Percentiles rank a stretch among this genome's conserved stretches.
phyloP scores from a whole-genome alignment of 2,329 filamentous ascomycete genomes.

The Podosphaera leucotricha region DNA sequence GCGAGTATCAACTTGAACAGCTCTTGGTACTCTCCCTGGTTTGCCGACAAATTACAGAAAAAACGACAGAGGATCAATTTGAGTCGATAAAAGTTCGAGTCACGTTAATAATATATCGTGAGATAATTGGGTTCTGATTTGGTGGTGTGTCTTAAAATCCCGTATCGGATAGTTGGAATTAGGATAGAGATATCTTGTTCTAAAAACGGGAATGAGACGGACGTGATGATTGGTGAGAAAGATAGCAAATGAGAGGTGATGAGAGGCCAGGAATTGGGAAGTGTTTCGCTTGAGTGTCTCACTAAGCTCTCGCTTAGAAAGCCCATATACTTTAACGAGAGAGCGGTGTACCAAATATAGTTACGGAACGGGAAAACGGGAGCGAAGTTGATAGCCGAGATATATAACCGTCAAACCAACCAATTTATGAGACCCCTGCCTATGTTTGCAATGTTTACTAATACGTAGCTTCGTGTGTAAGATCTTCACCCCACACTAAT shows the following conservation, averaged over 20 bases:
- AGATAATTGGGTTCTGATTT: background rate
- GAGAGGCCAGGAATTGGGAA: background rate
- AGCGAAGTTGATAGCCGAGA: no score
- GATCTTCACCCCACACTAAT: no score
- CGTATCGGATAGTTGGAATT: background rate
- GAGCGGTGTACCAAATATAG: background rate
- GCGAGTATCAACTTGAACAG: background rate
- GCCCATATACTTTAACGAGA: background rate
- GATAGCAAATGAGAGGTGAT: background rate
- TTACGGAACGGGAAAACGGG: no score
- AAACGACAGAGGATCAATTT: no score
- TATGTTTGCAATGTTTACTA: no score
- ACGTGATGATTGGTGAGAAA: background rate
- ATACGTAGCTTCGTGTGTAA: no score
- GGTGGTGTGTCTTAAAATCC: background rate
- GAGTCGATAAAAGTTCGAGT: background rate
- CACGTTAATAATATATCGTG: background rate
- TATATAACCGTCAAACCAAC: no score
- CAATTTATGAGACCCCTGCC: no score
- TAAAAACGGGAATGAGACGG: background rate
- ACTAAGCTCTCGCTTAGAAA: background rate
- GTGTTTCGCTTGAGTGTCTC: background rate
- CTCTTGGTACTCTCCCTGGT: background rate
- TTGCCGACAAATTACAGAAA: background rate
- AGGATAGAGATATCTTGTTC: background rate